A percentile compares a stretch with the other conserved stretches of the same genome.
Evolutionary conservation across 306 rosid species (phyloP).

Genomic region (Astragalus membranaceus): DNA sequence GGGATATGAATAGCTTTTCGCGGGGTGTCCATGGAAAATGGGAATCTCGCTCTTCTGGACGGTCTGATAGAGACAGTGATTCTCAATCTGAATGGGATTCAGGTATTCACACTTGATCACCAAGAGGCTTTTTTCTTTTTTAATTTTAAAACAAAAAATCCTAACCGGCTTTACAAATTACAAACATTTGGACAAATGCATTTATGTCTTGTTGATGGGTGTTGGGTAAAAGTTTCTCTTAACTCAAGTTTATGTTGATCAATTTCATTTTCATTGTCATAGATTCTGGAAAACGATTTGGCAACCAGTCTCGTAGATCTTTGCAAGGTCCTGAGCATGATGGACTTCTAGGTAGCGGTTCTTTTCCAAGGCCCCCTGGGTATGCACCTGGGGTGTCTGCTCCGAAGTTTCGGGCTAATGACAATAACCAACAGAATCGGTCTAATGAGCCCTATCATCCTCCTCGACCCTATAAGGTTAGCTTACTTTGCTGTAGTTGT

Average conservation of each 20-base stretch:
- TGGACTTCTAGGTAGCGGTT: slow-evolving; percentile 98
- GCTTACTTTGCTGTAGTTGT: slow-evolving; percentile 10
- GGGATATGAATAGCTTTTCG: slow-evolving; percentile 50
- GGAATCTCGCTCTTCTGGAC: slow-evolving; percentile 77
- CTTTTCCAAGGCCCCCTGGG: slow-evolving; percentile 88
- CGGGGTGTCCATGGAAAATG: slow-evolving; percentile 75
- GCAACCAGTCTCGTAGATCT: slow-evolving; percentile 64
- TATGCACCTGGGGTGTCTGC: slow-evolving; percentile 56
- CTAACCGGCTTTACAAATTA: neutral
- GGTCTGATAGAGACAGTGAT: slow-evolving; percentile 73
- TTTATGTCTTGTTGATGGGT: neutral
- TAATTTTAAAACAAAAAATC: neutral
- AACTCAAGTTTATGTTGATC: neutral
- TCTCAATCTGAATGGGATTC: slow-evolving; percentile 79
- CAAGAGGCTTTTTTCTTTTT: neutral
- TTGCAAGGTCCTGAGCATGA: slow-evolving; percentile 94
- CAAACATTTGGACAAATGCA: neutral
- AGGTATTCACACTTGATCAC: slow-evolving; percentile 45
- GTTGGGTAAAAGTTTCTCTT: slow-evolving; percentile 11
- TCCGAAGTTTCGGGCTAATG: slow-evolving; percentile 58
- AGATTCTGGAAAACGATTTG: slow-evolving; percentile 67
- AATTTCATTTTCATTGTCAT: slow-evolving; percentile 23
- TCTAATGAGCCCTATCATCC: slow-evolving; percentile 89
- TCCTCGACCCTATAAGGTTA: slow-evolving; percentile 91
- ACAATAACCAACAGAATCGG: slow-evolving; percentile 45